A percentile compares a stretch with the other conserved stretches of the same genome.
These are phyloP conservation scores for Hypoxylon sp. DNA, from an alignment of 2,329 filamentous ascomycete genomes.

Conservation along the genomic window DNA sequence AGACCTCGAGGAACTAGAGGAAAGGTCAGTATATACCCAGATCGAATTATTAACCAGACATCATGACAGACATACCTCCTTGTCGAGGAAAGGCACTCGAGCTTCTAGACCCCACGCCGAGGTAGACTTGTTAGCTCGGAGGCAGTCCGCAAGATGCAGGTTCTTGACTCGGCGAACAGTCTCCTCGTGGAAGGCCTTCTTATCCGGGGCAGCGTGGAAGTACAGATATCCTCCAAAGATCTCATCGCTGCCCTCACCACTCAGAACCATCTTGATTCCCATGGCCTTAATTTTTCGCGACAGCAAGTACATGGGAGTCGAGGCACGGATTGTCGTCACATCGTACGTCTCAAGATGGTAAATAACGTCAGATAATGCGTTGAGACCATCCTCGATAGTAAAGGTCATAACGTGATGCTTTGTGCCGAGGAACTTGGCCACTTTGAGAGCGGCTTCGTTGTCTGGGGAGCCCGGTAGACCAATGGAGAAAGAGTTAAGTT, in stretches of 20 bases:
- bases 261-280: slow-evolving; percentile 99
- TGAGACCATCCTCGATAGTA: slow-evolving; percentile 96
- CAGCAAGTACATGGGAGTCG: slow-evolving; percentile 97
- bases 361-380: slow-evolving; percentile 97
- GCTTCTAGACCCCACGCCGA: slow-evolving; percentile 98
- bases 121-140: slow-evolving; percentile 99
- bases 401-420: slow-evolving; percentile 99
- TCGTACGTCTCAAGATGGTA: slow-evolving; percentile 98
- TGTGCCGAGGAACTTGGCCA: slow-evolving; percentile 96
- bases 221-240: slow-evolving; percentile 99
- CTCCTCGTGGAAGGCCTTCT: slow-evolving; percentile 94
- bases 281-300: slow-evolving; percentile 99
- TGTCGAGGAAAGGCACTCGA: slow-evolving; percentile 97
- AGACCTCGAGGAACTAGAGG: slow-evolving; percentile 83
- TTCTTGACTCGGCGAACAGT: slow-evolving; percentile 96
- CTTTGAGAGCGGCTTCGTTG: slow-evolving; percentile 90
- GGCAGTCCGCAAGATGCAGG: slow-evolving; percentile 94
- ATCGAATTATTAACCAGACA: background rate
- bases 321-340: slow-evolving; percentile 97
- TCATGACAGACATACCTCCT: slow-evolving; percentile 71
- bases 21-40: slow-evolving; percentile 43
- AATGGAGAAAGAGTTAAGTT: slow-evolving; percentile 99
- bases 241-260: slow-evolving; percentile 96
- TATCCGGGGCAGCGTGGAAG: slow-evolving; percentile 95
- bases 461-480: slow-evolving; percentile 94